phyloP scores from a whole-genome alignment of 2,329 filamentous ascomycete genomes.

The Phaeophleospora eucalypticola region DNA sequence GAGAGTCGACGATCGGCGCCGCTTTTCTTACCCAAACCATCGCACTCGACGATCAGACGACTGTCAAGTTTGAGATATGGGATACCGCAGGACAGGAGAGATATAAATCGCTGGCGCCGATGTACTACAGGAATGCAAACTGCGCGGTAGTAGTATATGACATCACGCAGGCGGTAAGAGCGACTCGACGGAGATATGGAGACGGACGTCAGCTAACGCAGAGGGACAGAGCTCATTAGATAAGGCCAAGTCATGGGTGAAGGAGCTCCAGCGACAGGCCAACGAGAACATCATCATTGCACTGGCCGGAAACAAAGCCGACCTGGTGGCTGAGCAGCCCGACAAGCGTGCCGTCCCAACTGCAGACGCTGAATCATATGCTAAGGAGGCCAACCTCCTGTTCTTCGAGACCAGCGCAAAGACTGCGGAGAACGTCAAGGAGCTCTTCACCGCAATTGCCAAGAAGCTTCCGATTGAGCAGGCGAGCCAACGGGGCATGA shows the following conservation, averaged over 20 bases:
- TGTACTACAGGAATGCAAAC: slow-evolving; percentile 99
- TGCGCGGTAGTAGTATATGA: slow-evolving; percentile 99
- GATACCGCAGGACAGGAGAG: slow-evolving; percentile 97
- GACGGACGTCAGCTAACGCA: slow-evolving; percentile 20
- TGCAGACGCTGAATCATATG: slow-evolving; percentile 91
- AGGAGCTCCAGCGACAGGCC: slow-evolving; percentile 95
- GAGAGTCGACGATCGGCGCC: slow-evolving; percentile 96
- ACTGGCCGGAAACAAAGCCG: slow-evolving; percentile 94
- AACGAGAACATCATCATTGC: slow-evolving; percentile 99
- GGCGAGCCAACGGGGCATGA: slow-evolving; percentile 81
- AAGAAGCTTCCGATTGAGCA: slow-evolving; percentile 97
- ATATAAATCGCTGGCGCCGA: slow-evolving; percentile 97
- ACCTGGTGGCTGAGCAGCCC: slow-evolving; percentile 88
- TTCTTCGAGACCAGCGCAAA: slow-evolving; percentile 99
- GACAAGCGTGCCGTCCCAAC: slow-evolving; percentile 91
- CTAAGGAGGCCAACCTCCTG: slow-evolving; percentile 83
- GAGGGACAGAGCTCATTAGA: slow-evolving; percentile 77
- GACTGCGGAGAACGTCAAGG: slow-evolving; percentile 90
- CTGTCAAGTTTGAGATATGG: slow-evolving; percentile 99
- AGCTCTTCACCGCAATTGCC: slow-evolving; percentile 94
- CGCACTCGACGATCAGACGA: slow-evolving; percentile 94
- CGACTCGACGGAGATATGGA: slow-evolving; percentile 15
- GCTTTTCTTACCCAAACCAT: slow-evolving; percentile 99
- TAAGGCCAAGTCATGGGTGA: slow-evolving; percentile 99
- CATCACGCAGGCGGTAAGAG: slow-evolving; percentile 91